phyloP scores from a whole-genome alignment of 192 early-diverging fungal genomes.

The Chytriomyces hyalinus region DNA sequence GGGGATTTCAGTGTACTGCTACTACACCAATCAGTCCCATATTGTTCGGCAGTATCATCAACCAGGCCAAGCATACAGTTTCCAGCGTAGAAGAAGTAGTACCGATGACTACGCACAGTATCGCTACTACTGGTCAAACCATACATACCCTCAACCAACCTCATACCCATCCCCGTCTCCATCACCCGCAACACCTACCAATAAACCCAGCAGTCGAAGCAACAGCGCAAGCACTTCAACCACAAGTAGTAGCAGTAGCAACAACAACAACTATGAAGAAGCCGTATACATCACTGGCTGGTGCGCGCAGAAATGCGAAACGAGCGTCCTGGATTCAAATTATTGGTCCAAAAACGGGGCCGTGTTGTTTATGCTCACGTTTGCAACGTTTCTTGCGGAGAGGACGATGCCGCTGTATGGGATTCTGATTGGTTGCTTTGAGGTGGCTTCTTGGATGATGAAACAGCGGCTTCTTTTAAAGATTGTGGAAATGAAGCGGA shows the following conservation, averaged over 20 bases:
- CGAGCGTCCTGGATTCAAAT: slow-evolving; percentile 16
- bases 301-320: slow-evolving; percentile 22
- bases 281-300: slow-evolving; percentile 17
- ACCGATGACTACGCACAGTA: no score
- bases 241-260: background rate
- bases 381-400: slow-evolving; percentile 29
- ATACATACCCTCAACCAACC: no score
- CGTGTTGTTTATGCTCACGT: slow-evolving; percentile 1
- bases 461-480: slow-evolving; percentile 4
- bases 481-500: slow-evolving; percentile 33
- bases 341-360: slow-evolving; percentile 32
- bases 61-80: no score
- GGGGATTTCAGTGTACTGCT: slow-evolving; percentile 10
- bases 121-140: no score
- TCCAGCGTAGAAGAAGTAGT: no score
- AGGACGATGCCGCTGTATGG: slow-evolving; percentile 30
- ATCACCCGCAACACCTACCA: no score
- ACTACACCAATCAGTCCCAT: background rate
- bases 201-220: no score
- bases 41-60: no score
- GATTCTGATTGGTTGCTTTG: slow-evolving; percentile 9
- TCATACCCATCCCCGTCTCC: no score
- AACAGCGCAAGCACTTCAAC: no score
- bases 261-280: background rate
- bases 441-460: slow-evolving; percentile 14